These are phyloP conservation scores for Blastobotrys buckinghamii DNA, from an alignment of 1,139 yeast species.

Conservation along the genomic window DNA sequence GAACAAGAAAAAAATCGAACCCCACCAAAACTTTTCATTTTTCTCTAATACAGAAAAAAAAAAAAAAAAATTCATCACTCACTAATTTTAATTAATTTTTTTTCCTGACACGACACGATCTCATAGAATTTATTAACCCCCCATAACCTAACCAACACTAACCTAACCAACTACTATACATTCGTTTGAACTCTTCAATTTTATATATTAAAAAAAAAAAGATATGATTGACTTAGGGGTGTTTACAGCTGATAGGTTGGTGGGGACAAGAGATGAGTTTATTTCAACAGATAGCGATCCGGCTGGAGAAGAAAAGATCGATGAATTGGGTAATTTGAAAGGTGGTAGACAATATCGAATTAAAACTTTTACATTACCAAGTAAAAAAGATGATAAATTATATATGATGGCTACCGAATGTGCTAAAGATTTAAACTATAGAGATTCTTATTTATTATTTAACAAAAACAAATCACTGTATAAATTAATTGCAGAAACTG, in stretches of 20 bases:
- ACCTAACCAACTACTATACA: no score
- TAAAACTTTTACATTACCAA: conserved; percentile 53
- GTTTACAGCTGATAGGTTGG: conserved; percentile 22
- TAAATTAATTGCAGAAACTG: conserved; percentile 52
- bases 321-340: conserved; percentile 46
- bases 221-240: conserved; percentile 23
- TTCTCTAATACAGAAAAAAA: neutral
- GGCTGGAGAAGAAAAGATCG: conserved; percentile 51
- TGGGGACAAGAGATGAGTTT: conserved; percentile 34
- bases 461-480: conserved; percentile 53
- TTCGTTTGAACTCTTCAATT: no score
- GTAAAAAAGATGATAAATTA: conserved; percentile 41
- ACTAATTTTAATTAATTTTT: neutral
- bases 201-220: no score
- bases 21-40: neutral
- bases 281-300: conserved; percentile 39
- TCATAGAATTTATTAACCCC: no score
- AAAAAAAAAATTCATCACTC: neutral
- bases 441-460: conserved; percentile 62
- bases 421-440: conserved; percentile 55
- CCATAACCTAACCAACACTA: no score
- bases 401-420: conserved; percentile 67
- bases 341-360: conserved; percentile 56
- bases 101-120: no score
- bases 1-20: neutral